These are phyloP conservation scores for Anaeromyces robustus DNA, from an alignment of 192 early-diverging fungal species.

Conservation along the genomic window DNA sequence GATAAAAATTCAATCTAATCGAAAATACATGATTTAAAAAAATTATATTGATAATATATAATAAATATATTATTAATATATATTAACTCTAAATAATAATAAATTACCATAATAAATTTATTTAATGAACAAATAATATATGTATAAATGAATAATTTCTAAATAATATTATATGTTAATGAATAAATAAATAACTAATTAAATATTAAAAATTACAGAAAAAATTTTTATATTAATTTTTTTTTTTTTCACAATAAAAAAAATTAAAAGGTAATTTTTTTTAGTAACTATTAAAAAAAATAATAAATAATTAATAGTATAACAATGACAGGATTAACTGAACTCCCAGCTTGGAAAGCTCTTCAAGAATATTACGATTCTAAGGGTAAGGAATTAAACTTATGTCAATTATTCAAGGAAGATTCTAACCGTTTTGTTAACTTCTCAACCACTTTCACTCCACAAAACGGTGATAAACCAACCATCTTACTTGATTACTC, in stretches of 20 bases:
- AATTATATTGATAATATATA: no score
- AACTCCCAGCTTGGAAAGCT: slow-evolving; percentile 69
- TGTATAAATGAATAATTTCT: no score
- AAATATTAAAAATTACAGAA: no score
- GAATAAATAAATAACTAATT: no score
- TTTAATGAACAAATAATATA: no score
- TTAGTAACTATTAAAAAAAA: neutral
- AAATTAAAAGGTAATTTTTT: neutral
- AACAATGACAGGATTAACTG: slow-evolving; percentile 13
- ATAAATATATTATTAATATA: no score
- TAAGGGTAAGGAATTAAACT: slow-evolving; percentile 49
- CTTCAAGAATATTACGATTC: slow-evolving; percentile 78
- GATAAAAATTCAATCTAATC: no score
- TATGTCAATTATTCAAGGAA: slow-evolving; percentile 64
- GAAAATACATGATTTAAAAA: no score
- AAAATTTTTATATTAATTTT: no score
- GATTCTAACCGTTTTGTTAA: slow-evolving; percentile 63
- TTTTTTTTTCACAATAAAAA: neutral
- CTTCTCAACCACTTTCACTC: slow-evolving; percentile 58
- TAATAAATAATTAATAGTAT: neutral
- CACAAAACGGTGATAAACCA: slow-evolving; percentile 28
- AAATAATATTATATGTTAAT: no score
- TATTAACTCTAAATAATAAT: no score
- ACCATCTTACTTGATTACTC: slow-evolving; percentile 84
- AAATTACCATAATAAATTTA: no score